Conservation (phyloP, 352 stramenopile species). For the Blastocystis sp. region DNA sequence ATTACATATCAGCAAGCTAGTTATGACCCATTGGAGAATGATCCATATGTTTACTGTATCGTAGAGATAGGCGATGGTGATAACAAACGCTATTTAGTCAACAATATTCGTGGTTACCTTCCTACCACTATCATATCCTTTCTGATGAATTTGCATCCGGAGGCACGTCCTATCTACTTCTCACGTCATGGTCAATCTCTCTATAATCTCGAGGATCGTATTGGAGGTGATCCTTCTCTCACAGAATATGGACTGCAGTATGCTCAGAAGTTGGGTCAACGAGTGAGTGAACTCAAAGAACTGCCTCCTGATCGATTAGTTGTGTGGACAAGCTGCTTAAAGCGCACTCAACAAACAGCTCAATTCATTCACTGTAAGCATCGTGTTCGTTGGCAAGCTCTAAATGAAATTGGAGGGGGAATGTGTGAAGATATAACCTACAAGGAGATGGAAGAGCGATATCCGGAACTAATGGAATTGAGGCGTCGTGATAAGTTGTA, state of each 20-base stretch:
- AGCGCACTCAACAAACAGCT: slow-evolving; percentile 90
- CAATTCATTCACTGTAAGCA: slow-evolving; percentile 78
- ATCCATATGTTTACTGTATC: slow-evolving; percentile 62
- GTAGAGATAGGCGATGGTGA: slow-evolving; percentile 51
- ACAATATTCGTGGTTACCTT: slow-evolving; percentile 67
- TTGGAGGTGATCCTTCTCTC: slow-evolving; percentile 91
- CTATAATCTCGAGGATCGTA: slow-evolving; percentile 93
- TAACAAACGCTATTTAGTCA: slow-evolving; percentile 62
- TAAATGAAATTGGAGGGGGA: slow-evolving; percentile 93
- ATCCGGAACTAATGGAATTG: slow-evolving; percentile 72
- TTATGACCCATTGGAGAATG: slow-evolving; percentile 54
- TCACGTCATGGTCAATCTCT: slow-evolving; percentile 92
- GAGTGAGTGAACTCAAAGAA: neutral
- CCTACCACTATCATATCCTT: slow-evolving; percentile 66
- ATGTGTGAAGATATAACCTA: slow-evolving; percentile 94
- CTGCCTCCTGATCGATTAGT: slow-evolving; percentile 26
- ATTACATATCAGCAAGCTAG: slow-evolving; percentile 59
- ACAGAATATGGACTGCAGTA: slow-evolving; percentile 71
- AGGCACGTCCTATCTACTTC: slow-evolving; percentile 89
- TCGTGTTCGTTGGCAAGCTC: slow-evolving; percentile 71
- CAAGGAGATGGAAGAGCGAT: slow-evolving; percentile 89
- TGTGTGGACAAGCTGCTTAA: slow-evolving; percentile 94
- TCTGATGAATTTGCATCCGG: slow-evolving; percentile 91
- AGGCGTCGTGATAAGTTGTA: slow-evolving; percentile 27
- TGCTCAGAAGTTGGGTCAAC: slow-evolving; percentile 37